Conservation (phyloP, 495 filamentous ascomycete species). For the Penicillium goetzii region DNA sequence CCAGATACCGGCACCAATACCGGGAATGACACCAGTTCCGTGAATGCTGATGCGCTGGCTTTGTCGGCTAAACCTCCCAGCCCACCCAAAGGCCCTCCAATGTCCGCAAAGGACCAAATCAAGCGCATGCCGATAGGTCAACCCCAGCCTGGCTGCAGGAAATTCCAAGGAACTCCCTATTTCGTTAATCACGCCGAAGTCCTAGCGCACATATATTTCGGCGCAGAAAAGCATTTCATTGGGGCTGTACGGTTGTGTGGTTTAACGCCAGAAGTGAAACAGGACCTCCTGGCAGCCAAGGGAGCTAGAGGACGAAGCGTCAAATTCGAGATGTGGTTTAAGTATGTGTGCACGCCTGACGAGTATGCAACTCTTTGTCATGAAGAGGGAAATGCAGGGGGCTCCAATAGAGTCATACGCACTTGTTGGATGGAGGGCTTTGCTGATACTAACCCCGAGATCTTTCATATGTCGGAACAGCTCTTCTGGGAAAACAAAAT, state of each 20-base stretch:
- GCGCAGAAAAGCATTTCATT: constrained; percentile 36
- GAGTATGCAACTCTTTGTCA: constrained; percentile 32
- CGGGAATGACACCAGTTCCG: background rate
- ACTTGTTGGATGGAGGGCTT: constrained; percentile 46
- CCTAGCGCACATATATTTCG: constrained; percentile 39
- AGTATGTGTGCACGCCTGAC: constrained; percentile 38
- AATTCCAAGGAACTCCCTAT: background rate
- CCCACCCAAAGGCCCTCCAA: background rate
- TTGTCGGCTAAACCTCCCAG: background rate
- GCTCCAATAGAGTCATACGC: constrained; percentile 1
- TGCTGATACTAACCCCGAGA: constrained; percentile 32
- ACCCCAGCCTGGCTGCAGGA: background rate
- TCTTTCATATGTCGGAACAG: constrained; percentile 33
- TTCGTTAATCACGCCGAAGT: constrained; percentile 33
- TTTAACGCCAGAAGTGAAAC: constrained; percentile 17
- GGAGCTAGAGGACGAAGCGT: background rate
- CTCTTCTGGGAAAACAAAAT: constrained; percentile 32
- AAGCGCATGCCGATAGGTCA: constrained; percentile 19
- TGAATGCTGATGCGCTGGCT: background rate
- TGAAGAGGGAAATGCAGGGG: background rate
- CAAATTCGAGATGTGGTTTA: constrained; percentile 45
- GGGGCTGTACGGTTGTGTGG: constrained; percentile 49
- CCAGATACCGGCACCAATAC: background rate
- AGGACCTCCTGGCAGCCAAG: constrained; percentile 23
- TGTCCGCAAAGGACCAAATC: constrained; percentile 15